phyloP scores from a whole-genome alignment of 768 basidiomycete genomes.

The Daedaleopsis nitida region DNA sequence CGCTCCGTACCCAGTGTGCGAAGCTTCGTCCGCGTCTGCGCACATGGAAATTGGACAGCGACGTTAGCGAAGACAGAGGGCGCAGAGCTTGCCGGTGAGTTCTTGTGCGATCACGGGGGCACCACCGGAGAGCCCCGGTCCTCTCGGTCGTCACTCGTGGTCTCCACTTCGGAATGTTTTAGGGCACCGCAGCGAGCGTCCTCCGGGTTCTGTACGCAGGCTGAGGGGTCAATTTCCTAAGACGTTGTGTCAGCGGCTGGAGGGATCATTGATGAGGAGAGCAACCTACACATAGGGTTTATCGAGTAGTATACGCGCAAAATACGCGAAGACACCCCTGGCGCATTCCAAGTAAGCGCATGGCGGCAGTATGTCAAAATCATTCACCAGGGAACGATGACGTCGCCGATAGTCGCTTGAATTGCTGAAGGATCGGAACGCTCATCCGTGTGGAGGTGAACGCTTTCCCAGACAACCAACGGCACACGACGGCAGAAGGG shows the following conservation, averaged over 20 bases:
- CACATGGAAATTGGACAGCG: slow-evolving; percentile 1
- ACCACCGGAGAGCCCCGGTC: neutral
- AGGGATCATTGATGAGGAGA: too few species aligned
- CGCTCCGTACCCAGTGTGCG: neutral
- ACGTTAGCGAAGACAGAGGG: neutral
- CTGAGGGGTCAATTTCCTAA: neutral
- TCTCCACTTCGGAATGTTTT: slow-evolving; percentile 11
- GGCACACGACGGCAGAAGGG: neutral
- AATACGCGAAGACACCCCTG: neutral
- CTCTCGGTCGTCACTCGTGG: slow-evolving; percentile 15
- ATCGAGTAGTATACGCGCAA: too few species aligned
- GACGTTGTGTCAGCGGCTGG: too few species aligned
- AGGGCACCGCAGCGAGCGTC: slow-evolving; percentile 3
- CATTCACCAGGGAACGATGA: neutral
- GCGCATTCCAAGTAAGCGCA: neutral
- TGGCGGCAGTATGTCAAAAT: neutral
- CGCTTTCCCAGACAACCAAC: neutral
- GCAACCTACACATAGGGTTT: too few species aligned
- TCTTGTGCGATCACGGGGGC: slow-evolving; percentile 13
- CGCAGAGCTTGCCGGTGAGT: neutral
- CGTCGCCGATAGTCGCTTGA: neutral
- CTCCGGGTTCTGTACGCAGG: neutral
- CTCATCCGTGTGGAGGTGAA: neutral
- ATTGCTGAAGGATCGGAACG: neutral
- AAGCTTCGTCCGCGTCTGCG: neutral